These are phyloP conservation scores for Sclerotinia spermophila DNA, from an alignment of 2,329 filamentous ascomycete genomes.

Conservation along the genomic window DNA sequence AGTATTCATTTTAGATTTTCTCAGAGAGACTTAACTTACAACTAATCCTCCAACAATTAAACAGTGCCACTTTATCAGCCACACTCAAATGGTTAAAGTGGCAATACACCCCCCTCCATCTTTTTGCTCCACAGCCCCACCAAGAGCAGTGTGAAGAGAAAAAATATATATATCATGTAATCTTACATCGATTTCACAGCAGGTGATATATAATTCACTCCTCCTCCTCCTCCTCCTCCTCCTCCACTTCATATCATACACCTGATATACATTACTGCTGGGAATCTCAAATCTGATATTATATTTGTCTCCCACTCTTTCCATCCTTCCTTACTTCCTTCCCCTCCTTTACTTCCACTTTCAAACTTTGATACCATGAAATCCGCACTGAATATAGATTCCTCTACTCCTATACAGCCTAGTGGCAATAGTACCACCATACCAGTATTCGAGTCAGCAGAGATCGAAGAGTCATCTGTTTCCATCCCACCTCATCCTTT, in stretches of 20 bases:
- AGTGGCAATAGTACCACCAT: not conserved
- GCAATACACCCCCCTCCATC: not conserved
- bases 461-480: conserved; percentile 42
- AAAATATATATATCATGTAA: not conserved
- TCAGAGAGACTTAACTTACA: not conserved
- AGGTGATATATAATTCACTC: not conserved
- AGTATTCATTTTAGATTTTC: not conserved
- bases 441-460: conserved; percentile 29
- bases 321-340: not conserved
- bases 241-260: not conserved
- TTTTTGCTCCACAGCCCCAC: not conserved
- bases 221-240: not conserved
- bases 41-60: too few relatives aligned
- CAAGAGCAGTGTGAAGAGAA: not conserved
- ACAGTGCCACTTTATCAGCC: not conserved
- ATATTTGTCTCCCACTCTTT: not conserved
- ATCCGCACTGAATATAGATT: not conserved
- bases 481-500: conserved; percentile 76
- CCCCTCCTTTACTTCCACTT: not conserved
- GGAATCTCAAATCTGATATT: too few relatives aligned
- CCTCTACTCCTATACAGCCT: not conserved
- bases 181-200: not conserved
- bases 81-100: conserved; percentile 1
- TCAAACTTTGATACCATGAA: not conserved
- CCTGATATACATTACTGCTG: not conserved